Conservation (phyloP, 306 rosid species). For the Cucurbita argyrosperma region DNA sequence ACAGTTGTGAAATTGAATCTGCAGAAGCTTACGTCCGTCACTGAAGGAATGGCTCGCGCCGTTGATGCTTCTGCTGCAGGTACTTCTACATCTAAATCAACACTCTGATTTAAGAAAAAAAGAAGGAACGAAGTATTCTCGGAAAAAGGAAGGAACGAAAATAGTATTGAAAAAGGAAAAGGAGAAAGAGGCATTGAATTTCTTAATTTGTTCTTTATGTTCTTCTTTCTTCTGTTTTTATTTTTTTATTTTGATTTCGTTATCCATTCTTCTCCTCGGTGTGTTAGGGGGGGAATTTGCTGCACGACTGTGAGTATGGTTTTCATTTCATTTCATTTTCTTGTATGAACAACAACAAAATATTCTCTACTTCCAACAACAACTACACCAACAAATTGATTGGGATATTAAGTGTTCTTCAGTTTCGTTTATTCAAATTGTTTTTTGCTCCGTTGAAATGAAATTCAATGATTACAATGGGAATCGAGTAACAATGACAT, state of each 20-base stretch:
- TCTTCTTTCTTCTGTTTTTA: neutral
- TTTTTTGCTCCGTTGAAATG: neutral
- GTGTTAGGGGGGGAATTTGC: neutral
- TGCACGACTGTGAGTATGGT: neutral
- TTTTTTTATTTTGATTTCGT: neutral
- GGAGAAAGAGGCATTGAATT: neutral
- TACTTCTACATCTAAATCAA: conserved; percentile 9
- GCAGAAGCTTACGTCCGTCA: conserved; percentile 80
- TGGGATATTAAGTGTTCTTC: neutral
- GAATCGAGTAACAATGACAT: neutral
- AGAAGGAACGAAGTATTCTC: neutral
- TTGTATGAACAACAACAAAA: neutral
- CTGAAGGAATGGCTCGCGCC: conserved; percentile 53
- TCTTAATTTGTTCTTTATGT: neutral
- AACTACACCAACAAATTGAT: neutral
- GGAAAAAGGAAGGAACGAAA: neutral
- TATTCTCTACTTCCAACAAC: neutral
- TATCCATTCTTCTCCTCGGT: neutral
- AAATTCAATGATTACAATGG: neutral
- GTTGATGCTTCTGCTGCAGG: conserved; percentile 14
- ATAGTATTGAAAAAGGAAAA: neutral
- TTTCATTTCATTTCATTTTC: neutral
- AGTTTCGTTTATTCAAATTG: neutral
- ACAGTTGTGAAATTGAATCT: conserved; percentile 84
- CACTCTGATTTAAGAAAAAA: neutral